Conservation (phyloP, 139 green algal species). For the Coelastrella sp. region DNA sequence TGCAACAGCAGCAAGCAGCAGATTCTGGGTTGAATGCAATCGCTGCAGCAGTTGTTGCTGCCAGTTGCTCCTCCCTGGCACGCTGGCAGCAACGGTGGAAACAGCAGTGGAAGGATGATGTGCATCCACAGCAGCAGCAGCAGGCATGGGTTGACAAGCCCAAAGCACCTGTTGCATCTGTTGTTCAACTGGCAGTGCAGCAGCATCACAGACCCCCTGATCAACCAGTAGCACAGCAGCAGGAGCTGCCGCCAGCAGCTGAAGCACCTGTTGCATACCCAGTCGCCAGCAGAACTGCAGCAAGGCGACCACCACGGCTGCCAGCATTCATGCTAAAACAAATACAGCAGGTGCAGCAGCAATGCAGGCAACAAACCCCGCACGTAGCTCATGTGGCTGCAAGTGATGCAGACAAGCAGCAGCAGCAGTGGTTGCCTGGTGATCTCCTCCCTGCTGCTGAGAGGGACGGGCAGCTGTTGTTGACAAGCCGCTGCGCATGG, state of each 20-base stretch:
- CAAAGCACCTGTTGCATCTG: background rate
- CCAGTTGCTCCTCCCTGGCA: background rate
- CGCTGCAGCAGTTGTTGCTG: constrained; percentile 20
- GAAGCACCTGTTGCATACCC: background rate
- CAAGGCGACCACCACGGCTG: constrained; percentile 6
- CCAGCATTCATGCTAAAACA: constrained; percentile 8
- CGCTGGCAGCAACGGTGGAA: constrained; percentile 26
- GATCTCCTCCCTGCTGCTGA: background rate
- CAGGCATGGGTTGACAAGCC: background rate
- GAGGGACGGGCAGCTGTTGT: background rate
- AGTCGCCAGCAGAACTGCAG: constrained; percentile 3
- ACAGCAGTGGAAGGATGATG: constrained; percentile 3
- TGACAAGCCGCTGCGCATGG: background rate
- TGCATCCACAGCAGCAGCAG: background rate
- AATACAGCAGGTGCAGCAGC: background rate
- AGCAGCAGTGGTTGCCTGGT: background rate
- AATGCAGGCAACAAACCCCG: background rate
- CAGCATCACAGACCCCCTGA: no score
- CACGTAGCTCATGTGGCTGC: background rate
- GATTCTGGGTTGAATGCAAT: background rate
- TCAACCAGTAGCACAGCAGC: background rate
- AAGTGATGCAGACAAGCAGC: background rate
- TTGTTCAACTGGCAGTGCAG: background rate
- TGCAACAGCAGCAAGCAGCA: background rate
- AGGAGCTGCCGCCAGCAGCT: background rate